Conservation (phyloP, 208 protist species). For the Trypanosoma cruzi region DNA sequence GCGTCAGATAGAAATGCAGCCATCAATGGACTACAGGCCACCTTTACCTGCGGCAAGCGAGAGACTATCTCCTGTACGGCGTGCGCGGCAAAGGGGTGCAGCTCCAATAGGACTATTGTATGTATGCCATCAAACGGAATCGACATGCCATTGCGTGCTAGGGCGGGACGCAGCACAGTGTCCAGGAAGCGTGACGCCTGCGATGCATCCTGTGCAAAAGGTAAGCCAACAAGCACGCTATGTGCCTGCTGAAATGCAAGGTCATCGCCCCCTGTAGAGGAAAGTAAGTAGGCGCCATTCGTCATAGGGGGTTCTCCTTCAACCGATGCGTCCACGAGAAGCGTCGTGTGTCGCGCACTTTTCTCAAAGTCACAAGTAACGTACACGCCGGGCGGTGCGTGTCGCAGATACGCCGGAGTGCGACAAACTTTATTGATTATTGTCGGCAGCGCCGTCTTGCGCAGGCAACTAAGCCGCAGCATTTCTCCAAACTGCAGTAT, state of each 20-base stretch:
- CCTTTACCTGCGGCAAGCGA: constrained; percentile 38
- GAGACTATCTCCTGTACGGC: constrained; percentile 41
- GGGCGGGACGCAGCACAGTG: constrained; percentile 1
- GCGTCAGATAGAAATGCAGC: constrained; percentile 60
- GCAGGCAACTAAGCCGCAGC: constrained; percentile 11
- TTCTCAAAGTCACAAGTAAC: constrained; percentile 51
- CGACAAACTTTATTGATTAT: constrained; percentile 26
- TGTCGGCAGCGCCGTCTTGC: constrained; percentile 10
- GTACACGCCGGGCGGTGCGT: constrained; percentile 69
- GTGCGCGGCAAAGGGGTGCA: constrained; percentile 37
- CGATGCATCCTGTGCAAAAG: constrained; percentile 33
- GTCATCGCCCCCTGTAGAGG: constrained; percentile 52
- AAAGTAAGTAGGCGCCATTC: constrained; percentile 59
- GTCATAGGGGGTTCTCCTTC: constrained; percentile 38
- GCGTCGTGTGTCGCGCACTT: constrained; percentile 55
- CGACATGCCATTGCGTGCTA: constrained; percentile 26
- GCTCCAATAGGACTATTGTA: constrained; percentile 52
- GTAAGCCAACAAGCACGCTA: constrained; percentile 64
- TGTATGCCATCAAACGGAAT: constrained; percentile 41
- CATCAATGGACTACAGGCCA: constrained; percentile 58
- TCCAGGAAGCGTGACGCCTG: constrained; percentile 51
- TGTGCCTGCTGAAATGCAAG: constrained; percentile 36
- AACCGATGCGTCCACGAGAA: constrained; percentile 49
- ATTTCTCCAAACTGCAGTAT: neutral
- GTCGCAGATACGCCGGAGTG: constrained; percentile 53